Evolutionary conservation across 306 rosid genomes (phyloP), one percentile per base, ranked within the genome.

Genomic region (Pterocarpus santalinus): DNA sequence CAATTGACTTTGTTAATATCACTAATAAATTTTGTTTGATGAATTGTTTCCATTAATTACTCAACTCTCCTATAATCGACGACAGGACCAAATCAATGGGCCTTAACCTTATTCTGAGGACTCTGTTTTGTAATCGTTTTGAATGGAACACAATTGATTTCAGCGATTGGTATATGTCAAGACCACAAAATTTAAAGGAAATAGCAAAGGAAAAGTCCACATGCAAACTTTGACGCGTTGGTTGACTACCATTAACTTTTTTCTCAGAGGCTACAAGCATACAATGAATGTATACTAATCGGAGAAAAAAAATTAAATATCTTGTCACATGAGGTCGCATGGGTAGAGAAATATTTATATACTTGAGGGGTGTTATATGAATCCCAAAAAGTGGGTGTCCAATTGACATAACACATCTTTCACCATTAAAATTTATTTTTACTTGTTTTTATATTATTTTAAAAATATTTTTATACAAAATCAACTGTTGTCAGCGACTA

Each of bases 301-400:
- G 43, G 49, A 32, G 16, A 41, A 66, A 57, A 17, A 2, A 74
- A 44, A 57, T 22, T 7, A 75, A 75, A 75, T 4, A 60, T 68
- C 17, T 47, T 33, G 38, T 51, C 36, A 67, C 65, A 81, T 43
- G 43, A 76, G 35, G 64, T 61, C 22, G 10, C 60, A 76, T 76
- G 69, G 65, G 63, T 55, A 3, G 28, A 22, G 28, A 22, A 22
- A 22, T 22, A 22, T 22, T 22, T 22, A 22, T 22, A 22, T 22
- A n/a, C n/a, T n/a, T n/a, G n/a, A n/a, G n/a, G n/a, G n/a, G n/a
- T n/a, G n/a, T n/a, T n/a, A n/a, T n/a, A n/a, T n/a, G n/a, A n/a
- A n/a, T n/a, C n/a, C n/a, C n/a, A n/a, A n/a, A n/a, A n/a, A n/a
- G n/a, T n/a, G n/a, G n/a, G n/a, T n/a, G n/a, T n/a, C n/a, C n/a